phyloP scores from a whole-genome alignment of 805 yeast species.

The Wickerhamia fluorescens region DNA sequence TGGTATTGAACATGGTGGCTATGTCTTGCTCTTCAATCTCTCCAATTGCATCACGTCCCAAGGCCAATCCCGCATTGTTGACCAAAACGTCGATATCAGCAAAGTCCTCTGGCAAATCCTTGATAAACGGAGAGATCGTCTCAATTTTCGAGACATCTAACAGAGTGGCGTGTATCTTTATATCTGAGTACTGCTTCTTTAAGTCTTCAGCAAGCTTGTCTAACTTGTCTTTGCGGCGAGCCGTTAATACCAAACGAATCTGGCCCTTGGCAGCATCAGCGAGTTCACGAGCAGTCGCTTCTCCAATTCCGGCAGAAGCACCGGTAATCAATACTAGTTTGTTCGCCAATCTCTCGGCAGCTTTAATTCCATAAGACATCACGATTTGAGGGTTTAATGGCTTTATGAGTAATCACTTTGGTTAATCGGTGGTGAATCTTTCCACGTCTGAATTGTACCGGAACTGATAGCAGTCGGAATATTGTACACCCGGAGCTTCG shows the following conservation, averaged over 20 bases:
- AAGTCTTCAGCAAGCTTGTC: constrained; percentile 43
- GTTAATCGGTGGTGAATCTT: no score
- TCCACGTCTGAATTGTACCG: neutral
- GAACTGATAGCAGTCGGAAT: no score
- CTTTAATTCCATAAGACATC: constrained; percentile 68
- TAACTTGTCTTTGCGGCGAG: constrained; percentile 66
- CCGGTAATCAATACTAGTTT: constrained; percentile 88
- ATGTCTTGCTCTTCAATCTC: constrained; percentile 57
- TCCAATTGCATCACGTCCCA: constrained; percentile 76
- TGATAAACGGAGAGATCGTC: constrained; percentile 44
- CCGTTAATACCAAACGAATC: constrained; percentile 64
- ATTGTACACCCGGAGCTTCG: no score
- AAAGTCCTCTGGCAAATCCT: constrained; percentile 50
- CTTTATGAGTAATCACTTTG: no score
- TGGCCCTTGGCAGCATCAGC: constrained; percentile 72
- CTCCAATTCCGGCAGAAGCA: constrained; percentile 94
- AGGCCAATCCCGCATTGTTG: constrained; percentile 73
- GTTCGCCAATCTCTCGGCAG: constrained; percentile 74
- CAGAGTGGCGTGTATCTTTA: constrained; percentile 51
- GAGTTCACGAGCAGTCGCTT: constrained; percentile 82
- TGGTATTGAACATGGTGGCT: constrained; percentile 73
- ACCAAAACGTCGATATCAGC: constrained; percentile 58
- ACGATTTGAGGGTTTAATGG: no score
- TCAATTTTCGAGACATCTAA: constrained; percentile 36
- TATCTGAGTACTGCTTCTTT: constrained; percentile 40